Evolutionary conservation across 1,139 yeast genomes (phyloP), one percentile per base, ranked within the genome.

Genomic region (Blastobotrys capitulatus): DNA sequence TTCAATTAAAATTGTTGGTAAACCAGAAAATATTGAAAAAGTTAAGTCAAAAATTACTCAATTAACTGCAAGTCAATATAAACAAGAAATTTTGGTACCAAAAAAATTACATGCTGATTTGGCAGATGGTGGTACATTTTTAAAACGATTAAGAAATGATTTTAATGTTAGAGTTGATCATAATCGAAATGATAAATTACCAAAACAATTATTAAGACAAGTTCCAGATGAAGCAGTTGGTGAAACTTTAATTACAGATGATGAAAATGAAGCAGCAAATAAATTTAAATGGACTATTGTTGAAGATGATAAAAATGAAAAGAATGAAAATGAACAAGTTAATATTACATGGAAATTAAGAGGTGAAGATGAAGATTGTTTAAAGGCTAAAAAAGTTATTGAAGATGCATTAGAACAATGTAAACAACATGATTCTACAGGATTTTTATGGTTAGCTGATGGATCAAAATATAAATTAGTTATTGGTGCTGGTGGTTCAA

Each of bases 401-500:
- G 73, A 72, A 56, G 53, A 55, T 41, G 57, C 65, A 16, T 70
- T 62, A 60, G 64, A 44, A 46, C 66, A 56, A 60, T 68, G 61
- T 51, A 62, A 53, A 56, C 60, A 50, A 66, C 74, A 62, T 49
- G 69, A 73, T 48, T 61, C 70, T 41, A 67, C 67, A 42, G 84
- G 78, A 12, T 79, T 69, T 65, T 59, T 80, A 52, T 76, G 79
- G 75, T 63, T 74, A 35, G 68, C 78, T 29, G 70, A 74, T 46
- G 64, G 76, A n/a, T 61, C 66, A 34, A 64, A 66, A 45, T 77
- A 78, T 60, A 77, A 85, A 52, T 77, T 76, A 65, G 74, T 87
- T 46, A 77, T 88, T 58, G 96, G 96, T 6, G 82, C 88, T 20
- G 83, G 79, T 59, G 96, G 96, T 44, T 68, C 82, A 34, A 81